Evolutionary conservation across 2,329 filamentous ascomycete species (phyloP).

Genomic region (Biscogniauxia mediterranea): DNA sequence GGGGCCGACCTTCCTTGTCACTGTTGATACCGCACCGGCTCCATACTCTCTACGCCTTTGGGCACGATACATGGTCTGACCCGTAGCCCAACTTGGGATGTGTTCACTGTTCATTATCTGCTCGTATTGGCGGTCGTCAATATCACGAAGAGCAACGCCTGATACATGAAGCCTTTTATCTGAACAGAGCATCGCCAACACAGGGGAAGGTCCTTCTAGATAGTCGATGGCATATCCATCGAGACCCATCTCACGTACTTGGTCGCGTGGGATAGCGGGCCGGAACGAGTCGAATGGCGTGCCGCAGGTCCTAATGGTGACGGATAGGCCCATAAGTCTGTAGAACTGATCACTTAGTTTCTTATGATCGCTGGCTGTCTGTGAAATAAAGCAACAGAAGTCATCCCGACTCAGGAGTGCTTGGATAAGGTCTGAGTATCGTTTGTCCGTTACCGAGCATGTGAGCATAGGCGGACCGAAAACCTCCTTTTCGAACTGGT

Average conservation of each 20-base stretch:
- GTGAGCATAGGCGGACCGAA: conserved; percentile 78
- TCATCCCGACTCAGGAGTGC: conserved; percentile 50
- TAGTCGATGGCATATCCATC: conserved; percentile 79
- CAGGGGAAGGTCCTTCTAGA: conserved; percentile 75
- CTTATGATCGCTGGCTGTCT: conserved; percentile 71
- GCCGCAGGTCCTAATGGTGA: conserved; percentile 67
- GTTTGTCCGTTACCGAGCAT: conserved; percentile 74
- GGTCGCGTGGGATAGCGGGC: conserved; percentile 51
- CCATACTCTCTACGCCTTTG: conserved; percentile 79
- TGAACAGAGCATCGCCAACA: conserved; percentile 84
- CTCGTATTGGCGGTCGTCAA: conserved; percentile 67
- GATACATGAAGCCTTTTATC: conserved; percentile 67
- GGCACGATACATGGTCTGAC: conserved; percentile 61
- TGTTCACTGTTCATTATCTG: conserved; percentile 55
- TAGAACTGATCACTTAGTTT: conserved; percentile 67
- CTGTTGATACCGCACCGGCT: conserved; percentile 66
- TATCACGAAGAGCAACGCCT: conserved; percentile 61
- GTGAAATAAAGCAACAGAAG: conserved; percentile 70
- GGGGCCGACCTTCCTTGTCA: conserved; percentile 56
- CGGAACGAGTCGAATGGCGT: conserved; percentile 54
- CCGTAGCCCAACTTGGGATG: conserved; percentile 70
- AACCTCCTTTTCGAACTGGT: conserved; percentile 70
- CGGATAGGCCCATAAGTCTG: conserved; percentile 61
- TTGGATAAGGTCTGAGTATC: conserved; percentile 58
- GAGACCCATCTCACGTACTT: conserved; percentile 62